A percentile compares a stretch with the other conserved stretches of the same genome.
These are phyloP conservation scores for Roridomyces roridus DNA, from an alignment of 768 basidiomycete genomes.

Conservation along the genomic window DNA sequence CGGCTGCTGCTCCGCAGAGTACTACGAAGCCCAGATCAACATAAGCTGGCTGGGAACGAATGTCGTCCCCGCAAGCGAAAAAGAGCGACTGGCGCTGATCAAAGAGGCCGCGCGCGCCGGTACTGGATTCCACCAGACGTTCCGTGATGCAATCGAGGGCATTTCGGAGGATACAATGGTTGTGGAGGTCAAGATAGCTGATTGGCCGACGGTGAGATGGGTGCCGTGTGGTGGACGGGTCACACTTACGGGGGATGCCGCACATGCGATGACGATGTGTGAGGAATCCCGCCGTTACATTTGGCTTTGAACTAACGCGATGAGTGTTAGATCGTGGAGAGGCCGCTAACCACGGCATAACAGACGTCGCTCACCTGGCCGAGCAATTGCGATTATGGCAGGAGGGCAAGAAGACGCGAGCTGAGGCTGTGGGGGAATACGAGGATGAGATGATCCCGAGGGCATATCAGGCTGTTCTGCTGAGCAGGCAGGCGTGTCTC, in stretches of 20 bases:
- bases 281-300: neutral
- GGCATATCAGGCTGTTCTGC: neutral
- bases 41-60: neutral
- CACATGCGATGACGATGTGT: neutral
- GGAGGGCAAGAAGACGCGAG: neutral
- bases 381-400: neutral
- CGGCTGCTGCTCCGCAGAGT: neutral
- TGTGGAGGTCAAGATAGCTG: neutral
- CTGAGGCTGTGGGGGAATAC: neutral
- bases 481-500: neutral
- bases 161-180: neutral
- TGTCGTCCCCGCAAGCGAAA: neutral
- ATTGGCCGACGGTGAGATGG: neutral
- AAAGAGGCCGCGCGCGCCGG: neutral
- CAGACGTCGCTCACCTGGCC: neutral
- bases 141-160: neutral
- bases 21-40: neutral
- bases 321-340: neutral
- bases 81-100: neutral
- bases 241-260: neutral
- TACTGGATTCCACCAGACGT: neutral
- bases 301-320: neutral
- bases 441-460: neutral
- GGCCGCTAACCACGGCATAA: neutral
- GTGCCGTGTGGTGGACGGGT: neutral